A percentile compares a stretch with the other conserved stretches of the same genome.
Evolutionary conservation across 1,284 basidiomycete species (phyloP).

Genomic region (Tylopilus orsonianus): DNA sequence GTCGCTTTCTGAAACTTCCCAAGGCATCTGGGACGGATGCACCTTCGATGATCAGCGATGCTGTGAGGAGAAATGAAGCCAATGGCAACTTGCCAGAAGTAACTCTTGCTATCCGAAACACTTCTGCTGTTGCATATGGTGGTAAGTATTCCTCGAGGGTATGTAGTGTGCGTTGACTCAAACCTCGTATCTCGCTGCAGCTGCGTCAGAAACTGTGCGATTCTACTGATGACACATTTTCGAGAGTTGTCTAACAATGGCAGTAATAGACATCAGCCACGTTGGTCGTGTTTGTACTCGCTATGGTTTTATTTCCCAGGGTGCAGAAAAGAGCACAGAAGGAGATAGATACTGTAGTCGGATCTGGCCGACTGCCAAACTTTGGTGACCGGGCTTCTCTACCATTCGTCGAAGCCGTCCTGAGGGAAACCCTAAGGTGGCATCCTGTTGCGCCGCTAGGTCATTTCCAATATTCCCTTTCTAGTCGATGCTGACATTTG

Average conservation of each 20-base stretch:
- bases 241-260: neutral
- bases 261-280: constrained; percentile 43
- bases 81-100: constrained; percentile 21
- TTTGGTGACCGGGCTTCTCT: constrained; percentile 41
- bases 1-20: neutral
- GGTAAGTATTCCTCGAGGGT: constrained; percentile 14
- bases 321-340: constrained; percentile 42
- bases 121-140: constrained; percentile 28
- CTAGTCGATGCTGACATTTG: neutral
- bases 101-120: constrained; percentile 17
- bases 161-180: constrained; percentile 3
- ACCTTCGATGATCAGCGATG: constrained; percentile 25
- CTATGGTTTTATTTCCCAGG: constrained; percentile 51
- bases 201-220: constrained; percentile 28
- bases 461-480: constrained; percentile 22
- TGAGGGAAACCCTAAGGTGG: constrained; percentile 55
- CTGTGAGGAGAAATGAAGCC: constrained; percentile 23
- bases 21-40: constrained; percentile 19
- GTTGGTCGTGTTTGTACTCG: constrained; percentile 46
- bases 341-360: constrained; percentile 45
- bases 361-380: constrained; percentile 39
- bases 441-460: constrained; percentile 48
- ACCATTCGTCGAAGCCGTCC: constrained; percentile 48
- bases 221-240: neutral
- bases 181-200: constrained; percentile 7